A percentile compares a stretch with the other conserved stretches of the same genome.
Conservation (phyloP, 2,329 filamentous ascomycete species). For the Colletotrichum australisinense region DNA sequence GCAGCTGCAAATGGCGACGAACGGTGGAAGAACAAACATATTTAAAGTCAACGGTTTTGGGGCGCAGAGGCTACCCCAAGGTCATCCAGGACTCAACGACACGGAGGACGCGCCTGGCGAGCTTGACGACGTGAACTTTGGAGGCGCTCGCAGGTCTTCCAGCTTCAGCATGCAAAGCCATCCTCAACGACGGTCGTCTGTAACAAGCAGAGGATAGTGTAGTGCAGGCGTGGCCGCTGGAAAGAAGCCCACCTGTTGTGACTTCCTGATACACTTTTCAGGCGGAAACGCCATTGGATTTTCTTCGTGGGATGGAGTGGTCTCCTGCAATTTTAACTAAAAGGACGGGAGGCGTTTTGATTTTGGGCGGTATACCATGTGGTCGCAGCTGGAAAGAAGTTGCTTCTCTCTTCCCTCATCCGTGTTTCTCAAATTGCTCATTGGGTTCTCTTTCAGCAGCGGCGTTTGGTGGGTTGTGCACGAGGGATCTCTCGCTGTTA, state of each 20-base stretch:
- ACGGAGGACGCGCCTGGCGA: slow-evolving; percentile 70
- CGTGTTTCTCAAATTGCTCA: neutral
- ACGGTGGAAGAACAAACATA: slow-evolving; percentile 73
- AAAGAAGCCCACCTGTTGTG: neutral
- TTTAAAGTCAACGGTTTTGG: slow-evolving; percentile 70
- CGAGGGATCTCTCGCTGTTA: neutral
- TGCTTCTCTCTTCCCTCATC: neutral
- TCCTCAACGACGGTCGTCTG: slow-evolving; percentile 57
- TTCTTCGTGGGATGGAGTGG: neutral
- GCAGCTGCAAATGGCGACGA: slow-evolving; percentile 74
- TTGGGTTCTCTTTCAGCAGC: neutral
- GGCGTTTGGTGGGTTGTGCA: slow-evolving; percentile 13
- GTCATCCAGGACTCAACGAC: slow-evolving; percentile 58
- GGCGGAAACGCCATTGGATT: neutral
- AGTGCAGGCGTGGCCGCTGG: neutral
- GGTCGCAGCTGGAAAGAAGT: neutral
- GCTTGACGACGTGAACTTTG: slow-evolving; percentile 57
- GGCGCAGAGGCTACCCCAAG: slow-evolving; percentile 64
- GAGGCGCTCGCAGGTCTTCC: slow-evolving; percentile 53
- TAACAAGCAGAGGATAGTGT: slow-evolving; percentile 58
- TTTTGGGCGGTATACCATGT: slow-evolving; percentile 18
- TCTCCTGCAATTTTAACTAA: slow-evolving; percentile 2
- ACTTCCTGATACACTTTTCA: neutral
- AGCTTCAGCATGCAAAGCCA: slow-evolving; percentile 57
- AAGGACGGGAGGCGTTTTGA: slow-evolving; percentile 15